Evolutionary conservation across 371 early-diverging fungal species (phyloP).

Genomic region (Apophysomyces elegans): DNA sequence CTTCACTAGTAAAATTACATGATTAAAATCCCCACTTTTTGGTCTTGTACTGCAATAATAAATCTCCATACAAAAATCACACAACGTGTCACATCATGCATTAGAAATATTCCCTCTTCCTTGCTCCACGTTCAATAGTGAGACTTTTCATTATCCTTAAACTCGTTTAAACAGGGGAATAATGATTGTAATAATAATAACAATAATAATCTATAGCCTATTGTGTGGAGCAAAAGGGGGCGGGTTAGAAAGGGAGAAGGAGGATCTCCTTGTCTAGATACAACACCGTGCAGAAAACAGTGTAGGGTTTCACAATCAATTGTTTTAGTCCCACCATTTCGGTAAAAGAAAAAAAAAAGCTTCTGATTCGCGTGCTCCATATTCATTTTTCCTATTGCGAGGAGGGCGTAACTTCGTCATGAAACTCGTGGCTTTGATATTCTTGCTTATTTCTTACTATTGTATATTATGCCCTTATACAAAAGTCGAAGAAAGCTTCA

Average conservation of each 20-base stretch:
- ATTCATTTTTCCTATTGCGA: not conserved
- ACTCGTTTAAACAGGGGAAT: no score
- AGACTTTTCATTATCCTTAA: no score
- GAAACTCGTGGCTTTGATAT: conserved; percentile 37
- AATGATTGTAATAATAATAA: no score
- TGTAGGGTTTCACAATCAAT: not conserved
- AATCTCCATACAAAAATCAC: no score
- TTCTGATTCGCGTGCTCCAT: not conserved
- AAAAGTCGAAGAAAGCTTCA: conserved; percentile 97
- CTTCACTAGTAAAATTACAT: no score
- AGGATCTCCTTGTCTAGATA: not conserved
- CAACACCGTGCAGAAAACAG: conserved; percentile 1
- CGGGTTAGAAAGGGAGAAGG: not conserved
- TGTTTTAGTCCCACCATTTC: no score
- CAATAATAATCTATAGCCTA: no score
- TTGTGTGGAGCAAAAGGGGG: not conserved
- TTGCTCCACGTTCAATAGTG: no score
- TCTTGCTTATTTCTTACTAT: conserved; percentile 45
- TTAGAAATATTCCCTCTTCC: no score
- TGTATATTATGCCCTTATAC: conserved; percentile 75
- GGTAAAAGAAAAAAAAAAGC: not conserved
- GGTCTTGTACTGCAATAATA: no score
- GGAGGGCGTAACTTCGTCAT: conserved; percentile 10
- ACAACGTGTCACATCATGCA: no score
- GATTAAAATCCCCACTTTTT: no score